Conservation (phyloP, 2,329 filamentous ascomycete genomes). For the Didymella sp. region DNA sequence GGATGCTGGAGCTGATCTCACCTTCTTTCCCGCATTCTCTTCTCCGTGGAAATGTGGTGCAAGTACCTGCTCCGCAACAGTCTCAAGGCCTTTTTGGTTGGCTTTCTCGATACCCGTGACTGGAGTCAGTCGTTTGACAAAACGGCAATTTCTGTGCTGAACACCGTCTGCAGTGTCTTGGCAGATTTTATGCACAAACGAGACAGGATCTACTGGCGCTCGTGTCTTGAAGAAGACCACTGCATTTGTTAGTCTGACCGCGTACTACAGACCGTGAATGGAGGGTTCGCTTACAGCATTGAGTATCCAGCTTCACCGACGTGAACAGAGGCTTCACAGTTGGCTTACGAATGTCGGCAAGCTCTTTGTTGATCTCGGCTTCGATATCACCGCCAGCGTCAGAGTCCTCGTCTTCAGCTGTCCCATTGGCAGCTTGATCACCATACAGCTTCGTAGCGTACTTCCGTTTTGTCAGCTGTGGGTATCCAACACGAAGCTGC, state of each 20-base stretch:
- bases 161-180: conserved; percentile 60
- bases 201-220: conserved; percentile 65
- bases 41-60: conserved; percentile 66
- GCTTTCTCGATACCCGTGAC: conserved; percentile 69
- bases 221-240: conserved; percentile 66
- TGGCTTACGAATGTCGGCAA: conserved; percentile 67
- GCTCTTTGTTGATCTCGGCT: conserved; percentile 72
- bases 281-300: conserved; percentile 56
- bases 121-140: conserved; percentile 66
- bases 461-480: conserved; percentile 59
- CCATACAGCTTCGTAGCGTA: conserved; percentile 67
- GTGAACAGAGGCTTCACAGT: conserved; percentile 59
- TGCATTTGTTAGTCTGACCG: conserved; percentile 39
- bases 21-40: conserved; percentile 60
- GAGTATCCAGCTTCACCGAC: conserved; percentile 61
- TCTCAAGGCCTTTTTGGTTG: conserved; percentile 70
- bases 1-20: conserved; percentile 40
- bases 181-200: conserved; percentile 66
- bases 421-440: conserved; percentile 46
- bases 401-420: conserved; percentile 51
- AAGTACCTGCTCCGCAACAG: conserved; percentile 69
- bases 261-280: background rate
- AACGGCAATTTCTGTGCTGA: conserved; percentile 62
- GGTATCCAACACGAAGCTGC: background rate
- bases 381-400: conserved; percentile 67